Percentiles rank a stretch among this genome's conserved stretches.
Evolutionary conservation across 352 stramenopile species (phyloP).

Genomic region (Aphanomyces stellatus): DNA sequence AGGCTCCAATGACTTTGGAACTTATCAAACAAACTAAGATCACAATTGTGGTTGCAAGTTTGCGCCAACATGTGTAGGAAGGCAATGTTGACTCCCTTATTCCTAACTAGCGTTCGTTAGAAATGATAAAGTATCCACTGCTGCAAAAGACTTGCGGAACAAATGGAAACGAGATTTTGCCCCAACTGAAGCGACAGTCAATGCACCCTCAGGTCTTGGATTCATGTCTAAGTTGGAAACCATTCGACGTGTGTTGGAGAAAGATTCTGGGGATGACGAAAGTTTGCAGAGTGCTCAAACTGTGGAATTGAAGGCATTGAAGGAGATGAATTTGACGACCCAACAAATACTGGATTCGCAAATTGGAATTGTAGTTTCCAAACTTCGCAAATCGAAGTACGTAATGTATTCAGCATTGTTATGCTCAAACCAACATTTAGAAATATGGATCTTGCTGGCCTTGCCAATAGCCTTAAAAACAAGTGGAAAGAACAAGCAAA

Average conservation of each 20-base stretch:
- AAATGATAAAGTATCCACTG: constrained; percentile 70
- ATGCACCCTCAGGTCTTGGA: neutral
- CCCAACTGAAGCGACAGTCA: neutral
- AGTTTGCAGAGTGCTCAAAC: constrained; percentile 31
- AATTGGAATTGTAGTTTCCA: constrained; percentile 63
- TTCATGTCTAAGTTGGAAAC: constrained; percentile 27
- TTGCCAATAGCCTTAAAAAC: constrained; percentile 52
- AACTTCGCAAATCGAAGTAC: constrained; percentile 65
- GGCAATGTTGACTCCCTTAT: neutral
- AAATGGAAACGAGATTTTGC: constrained; percentile 51
- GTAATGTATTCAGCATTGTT: constrained; percentile 25
- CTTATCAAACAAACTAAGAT: constrained; percentile 67
- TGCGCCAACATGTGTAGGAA: constrained; percentile 67
- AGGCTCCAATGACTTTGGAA: constrained; percentile 54
- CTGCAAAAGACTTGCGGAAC: constrained; percentile 52
- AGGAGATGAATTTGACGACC: constrained; percentile 52
- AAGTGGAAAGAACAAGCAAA: constrained; percentile 68
- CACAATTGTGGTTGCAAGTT: constrained; percentile 41
- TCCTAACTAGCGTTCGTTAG: constrained; percentile 25
- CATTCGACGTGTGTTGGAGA: constrained; percentile 31
- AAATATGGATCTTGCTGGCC: constrained; percentile 28
- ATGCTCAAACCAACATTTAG: constrained; percentile 43
- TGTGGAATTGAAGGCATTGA: constrained; percentile 43
- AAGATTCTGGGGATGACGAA: constrained; percentile 28
- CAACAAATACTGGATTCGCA: constrained; percentile 76